Base-by-base conservation (phyloP, 495 filamentous ascomycete species). In the Alectoria sarmentosa region DNA sequence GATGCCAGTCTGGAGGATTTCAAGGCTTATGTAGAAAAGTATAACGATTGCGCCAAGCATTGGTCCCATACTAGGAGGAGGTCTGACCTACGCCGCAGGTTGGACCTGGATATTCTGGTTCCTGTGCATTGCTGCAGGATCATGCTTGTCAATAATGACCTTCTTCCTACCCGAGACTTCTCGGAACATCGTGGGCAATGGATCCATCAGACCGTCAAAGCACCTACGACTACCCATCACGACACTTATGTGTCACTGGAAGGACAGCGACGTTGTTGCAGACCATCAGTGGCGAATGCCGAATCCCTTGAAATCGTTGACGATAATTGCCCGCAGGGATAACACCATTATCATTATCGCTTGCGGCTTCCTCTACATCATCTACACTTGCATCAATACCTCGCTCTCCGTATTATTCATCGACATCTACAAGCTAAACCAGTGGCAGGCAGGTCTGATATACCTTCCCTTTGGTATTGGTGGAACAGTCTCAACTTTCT, bases 101-200 rank as follows among this genome's bases (percentile, higher is more conserved):
- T 92, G 90, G 90, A 72, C 81, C 32, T 79, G 82, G 28, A 87
- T 90, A 44, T 94, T 92, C 71, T 91, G 88, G 88, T 88, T 91
- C 67, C 77, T 89, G 11, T 76, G 80, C 42, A 86, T 90, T 49
- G 66, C 83, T 34, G 75, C 80, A 11, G 79, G 72, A 0, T 71
- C 74, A 1, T 75, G 74, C 52, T 71, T 76, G 42, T 11, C 75
- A 11, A 64, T 69, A 1, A 62, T 80, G 13, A n/a, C 69, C 0
- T 58, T 77, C 0, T 71, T 74, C 63, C 73, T 80, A 34, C 79
- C 79, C 0, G 79, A 82, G 62, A 82, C 79, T 2, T 71, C 71
- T 36, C 73, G 80, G 4, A 66, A 58, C 1, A 69, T 83, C 34
- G 78, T 82, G 1, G 79, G 78, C 5, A 73, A 80, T 69, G 79